These are phyloP conservation scores for Alnus glutinosa DNA, from an alignment of 306 rosid genomes.

Conservation along the genomic window DNA sequence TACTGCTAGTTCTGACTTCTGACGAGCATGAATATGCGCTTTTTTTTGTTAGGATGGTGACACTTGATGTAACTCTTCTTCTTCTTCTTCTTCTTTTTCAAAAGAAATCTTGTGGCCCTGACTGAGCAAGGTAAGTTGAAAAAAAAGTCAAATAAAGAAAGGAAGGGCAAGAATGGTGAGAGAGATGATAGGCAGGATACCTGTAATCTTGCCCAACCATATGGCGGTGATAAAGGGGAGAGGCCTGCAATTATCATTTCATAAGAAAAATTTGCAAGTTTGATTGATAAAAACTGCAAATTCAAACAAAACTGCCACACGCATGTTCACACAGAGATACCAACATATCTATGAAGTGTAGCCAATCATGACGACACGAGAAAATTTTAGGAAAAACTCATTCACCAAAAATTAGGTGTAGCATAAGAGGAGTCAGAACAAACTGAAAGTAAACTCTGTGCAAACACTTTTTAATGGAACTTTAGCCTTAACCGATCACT, in stretches of 20 bases:
- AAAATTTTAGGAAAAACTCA: background rate
- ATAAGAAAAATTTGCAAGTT: conserved; percentile 28
- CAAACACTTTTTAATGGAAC: background rate
- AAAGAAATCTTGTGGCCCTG: conserved; percentile 95
- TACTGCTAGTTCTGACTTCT: no score
- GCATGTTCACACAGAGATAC: conserved; percentile 10
- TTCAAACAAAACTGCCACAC: background rate
- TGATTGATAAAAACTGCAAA: conserved; percentile 17
- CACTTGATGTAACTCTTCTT: conserved; percentile 21
- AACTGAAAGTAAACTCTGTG: background rate
- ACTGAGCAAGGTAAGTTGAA: conserved; percentile 53
- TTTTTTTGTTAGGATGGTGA: no score
- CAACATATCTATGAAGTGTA: background rate
- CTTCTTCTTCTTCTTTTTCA: conserved; percentile 2
- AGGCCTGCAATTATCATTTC: conserved; percentile 57
- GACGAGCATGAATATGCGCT: no score
- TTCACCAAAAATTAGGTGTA: background rate
- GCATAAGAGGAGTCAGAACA: background rate
- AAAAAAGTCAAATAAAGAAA: conserved; percentile 21
- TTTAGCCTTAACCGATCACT: background rate
- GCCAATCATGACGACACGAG: background rate
- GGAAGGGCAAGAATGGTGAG: conserved; percentile 10
- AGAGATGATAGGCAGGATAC: conserved; percentile 35
- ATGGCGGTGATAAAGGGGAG: conserved; percentile 94
- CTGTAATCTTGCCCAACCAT: conserved; percentile 84